Percentiles rank a stretch among this genome's conserved stretches.
Conservation (phyloP, 2,329 filamentous ascomycete genomes). For the Parasarocladium wereldwijsianum region DNA sequence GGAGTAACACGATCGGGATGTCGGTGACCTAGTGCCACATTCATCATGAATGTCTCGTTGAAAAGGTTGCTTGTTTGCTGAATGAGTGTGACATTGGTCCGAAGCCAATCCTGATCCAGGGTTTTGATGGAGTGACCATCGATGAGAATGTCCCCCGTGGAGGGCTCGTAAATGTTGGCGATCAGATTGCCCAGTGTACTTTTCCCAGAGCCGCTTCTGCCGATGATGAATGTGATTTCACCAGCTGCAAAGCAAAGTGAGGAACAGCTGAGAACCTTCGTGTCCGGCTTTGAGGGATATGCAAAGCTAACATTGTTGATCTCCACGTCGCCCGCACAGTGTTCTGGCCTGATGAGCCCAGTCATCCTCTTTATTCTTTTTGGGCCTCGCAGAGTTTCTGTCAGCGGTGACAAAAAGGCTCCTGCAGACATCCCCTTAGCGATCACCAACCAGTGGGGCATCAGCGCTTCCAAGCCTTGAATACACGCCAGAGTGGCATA, state of each 20-base stretch:
- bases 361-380: conserved; percentile 2
- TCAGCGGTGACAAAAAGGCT: conserved; percentile 33
- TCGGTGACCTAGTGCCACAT: conserved; percentile 57
- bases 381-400: conserved; percentile 17
- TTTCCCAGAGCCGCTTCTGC: conserved; percentile 81
- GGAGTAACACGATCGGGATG: conserved; percentile 30
- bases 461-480: conserved; percentile 56
- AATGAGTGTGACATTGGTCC: conserved; percentile 62
- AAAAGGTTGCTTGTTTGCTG: conserved; percentile 76
- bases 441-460: conserved; percentile 64
- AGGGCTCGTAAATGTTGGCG: conserved; percentile 59
- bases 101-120: conserved; percentile 57
- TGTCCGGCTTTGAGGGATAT: conserved; percentile 57
- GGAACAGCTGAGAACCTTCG: conserved; percentile 42
- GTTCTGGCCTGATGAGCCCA: conserved; percentile 14
- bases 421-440: conserved; percentile 69
- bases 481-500: conserved; percentile 68
- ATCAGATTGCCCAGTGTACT: conserved; percentile 76
- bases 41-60: conserved; percentile 62
- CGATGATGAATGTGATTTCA: conserved; percentile 67
- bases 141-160: conserved; percentile 49
- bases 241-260: conserved; percentile 59
- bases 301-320: conserved; percentile 61
- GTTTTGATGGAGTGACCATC: conserved; percentile 48
- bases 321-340: conserved; percentile 52